Evolutionary conservation across 257 asterid genomes (phyloP).

Genomic region (Nicotiana attenuata): DNA sequence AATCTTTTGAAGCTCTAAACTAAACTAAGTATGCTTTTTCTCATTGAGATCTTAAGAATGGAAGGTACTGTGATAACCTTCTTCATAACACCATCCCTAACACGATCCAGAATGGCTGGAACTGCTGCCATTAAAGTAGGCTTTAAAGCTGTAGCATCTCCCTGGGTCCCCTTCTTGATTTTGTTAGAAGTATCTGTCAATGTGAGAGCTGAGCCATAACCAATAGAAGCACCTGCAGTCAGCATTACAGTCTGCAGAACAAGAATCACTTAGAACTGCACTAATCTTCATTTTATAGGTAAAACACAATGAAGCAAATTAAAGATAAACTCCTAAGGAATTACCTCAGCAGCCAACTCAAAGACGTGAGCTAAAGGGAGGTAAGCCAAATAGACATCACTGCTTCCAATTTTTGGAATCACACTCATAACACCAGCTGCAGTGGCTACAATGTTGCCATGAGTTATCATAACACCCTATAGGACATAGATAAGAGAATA

Average conservation of each 20-base stretch:
- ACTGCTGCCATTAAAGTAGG: slow-evolving; percentile 88
- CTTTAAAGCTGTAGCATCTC: slow-evolving; percentile 73
- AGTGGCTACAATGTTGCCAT: slow-evolving; percentile 85
- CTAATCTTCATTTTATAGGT: background rate
- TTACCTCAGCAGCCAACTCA: slow-evolving; percentile 95
- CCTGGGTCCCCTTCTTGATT: slow-evolving; percentile 82
- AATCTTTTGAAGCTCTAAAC: slow-evolving; percentile 1
- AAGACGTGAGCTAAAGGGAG: slow-evolving; percentile 92
- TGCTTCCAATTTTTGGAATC: slow-evolving; percentile 60
- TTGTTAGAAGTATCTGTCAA: slow-evolving; percentile 90
- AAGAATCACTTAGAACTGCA: slow-evolving; percentile 25
- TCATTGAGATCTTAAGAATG: background rate
- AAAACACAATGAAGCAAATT: slow-evolving; percentile 8
- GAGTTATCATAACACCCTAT: slow-evolving; percentile 97
- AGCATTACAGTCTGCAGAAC: slow-evolving; percentile 68
- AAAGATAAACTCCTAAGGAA: background rate
- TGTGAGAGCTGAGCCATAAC: slow-evolving; percentile 84
- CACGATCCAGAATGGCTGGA: slow-evolving; percentile 92
- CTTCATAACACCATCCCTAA: slow-evolving; percentile 80
- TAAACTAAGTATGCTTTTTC: background rate
- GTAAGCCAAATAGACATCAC: slow-evolving; percentile 79
- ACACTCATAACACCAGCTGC: slow-evolving; percentile 89
- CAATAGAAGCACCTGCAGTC: slow-evolving; percentile 72
- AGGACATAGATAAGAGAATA: background rate
- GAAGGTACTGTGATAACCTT: slow-evolving; percentile 40